A percentile compares a stretch with the other conserved stretches of the same genome.
Conservation (phyloP, 1,284 basidiomycete genomes). For the Malassezia restricta region DNA sequence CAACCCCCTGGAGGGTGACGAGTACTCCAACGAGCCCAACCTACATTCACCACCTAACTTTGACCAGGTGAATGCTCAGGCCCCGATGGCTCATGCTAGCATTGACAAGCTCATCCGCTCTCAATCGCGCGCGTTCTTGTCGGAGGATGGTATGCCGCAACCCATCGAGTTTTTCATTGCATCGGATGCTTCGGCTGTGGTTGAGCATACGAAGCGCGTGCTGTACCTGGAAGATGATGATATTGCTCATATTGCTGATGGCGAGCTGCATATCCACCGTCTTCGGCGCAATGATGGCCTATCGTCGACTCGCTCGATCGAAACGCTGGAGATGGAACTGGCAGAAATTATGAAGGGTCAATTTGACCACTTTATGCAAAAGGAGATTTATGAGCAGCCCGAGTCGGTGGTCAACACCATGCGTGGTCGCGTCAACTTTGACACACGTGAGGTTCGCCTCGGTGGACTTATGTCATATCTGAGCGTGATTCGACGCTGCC, state of each 20-base stretch:
- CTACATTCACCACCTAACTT: conserved; percentile 4
- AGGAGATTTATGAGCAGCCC: conserved; percentile 99
- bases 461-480: conserved; percentile 92
- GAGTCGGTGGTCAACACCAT: conserved; percentile 99
- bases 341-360: conserved; percentile 99
- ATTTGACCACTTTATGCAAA: conserved; percentile 99
- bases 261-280: conserved; percentile 94
- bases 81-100: conserved; percentile 18
- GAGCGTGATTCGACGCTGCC: conserved; percentile 83
- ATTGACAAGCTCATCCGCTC: conserved; percentile 70
- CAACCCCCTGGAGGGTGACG: conserved; percentile 6
- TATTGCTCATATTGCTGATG: conserved; percentile 92
- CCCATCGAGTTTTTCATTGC: conserved; percentile 99
- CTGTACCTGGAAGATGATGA: conserved; percentile 98
- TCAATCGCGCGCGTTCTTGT: conserved; percentile 95
- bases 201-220: conserved; percentile 98
- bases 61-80: conserved; percentile 26
- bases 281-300: conserved; percentile 71
- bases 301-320: conserved; percentile 80
- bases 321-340: conserved; percentile 95
- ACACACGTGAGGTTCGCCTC: conserved; percentile 76
- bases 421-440: conserved; percentile 99
- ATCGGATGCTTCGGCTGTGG: conserved; percentile 86
- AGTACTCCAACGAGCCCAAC: conserved; percentile 6
- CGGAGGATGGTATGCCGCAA: conserved; percentile 93